Conservation (phyloP, 75 land plant genomes). For the Pinus taeda region DNA sequence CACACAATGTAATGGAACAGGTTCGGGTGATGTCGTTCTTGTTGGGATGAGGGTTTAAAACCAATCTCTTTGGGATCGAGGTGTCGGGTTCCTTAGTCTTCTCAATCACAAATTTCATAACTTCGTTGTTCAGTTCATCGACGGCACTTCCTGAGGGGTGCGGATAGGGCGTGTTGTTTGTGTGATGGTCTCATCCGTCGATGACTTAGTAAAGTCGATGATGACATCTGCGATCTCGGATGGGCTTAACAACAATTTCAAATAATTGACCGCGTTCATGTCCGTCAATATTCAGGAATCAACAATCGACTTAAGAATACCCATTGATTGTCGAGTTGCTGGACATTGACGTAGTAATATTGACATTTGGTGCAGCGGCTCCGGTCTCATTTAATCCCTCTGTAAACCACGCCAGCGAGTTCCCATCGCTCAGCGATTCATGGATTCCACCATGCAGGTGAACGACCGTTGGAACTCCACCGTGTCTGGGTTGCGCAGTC, state of each 20-base stretch:
- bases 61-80: conserved; percentile 4
- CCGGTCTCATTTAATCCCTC: conserved; percentile 19
- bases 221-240: conserved; percentile 73
- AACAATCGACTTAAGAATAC: no score
- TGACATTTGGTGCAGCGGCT: conserved; percentile 14
- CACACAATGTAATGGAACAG: conserved; percentile 20
- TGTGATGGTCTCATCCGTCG: conserved; percentile 13
- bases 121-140: conserved; percentile 37
- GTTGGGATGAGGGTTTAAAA: neutral
- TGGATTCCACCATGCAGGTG: conserved; percentile 30
- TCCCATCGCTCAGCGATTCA: conserved; percentile 30
- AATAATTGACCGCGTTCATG: no score
- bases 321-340: conserved; percentile 16
- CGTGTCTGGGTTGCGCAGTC: conserved; percentile 11
- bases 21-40: neutral
- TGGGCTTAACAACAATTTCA: conserved; percentile 42
- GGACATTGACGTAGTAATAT: conserved; percentile 18
- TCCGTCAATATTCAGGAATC: no score
- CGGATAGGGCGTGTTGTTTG: conserved; percentile 46
- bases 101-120: conserved; percentile 61
- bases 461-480: conserved; percentile 31
- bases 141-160: conserved; percentile 45
- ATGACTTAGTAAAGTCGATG: conserved; percentile 51
- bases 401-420: conserved; percentile 32
- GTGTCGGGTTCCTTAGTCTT: conserved; percentile 12